phyloP scores from a whole-genome alignment of 148 eudicot species.

The Chenopodium quinoa region DNA sequence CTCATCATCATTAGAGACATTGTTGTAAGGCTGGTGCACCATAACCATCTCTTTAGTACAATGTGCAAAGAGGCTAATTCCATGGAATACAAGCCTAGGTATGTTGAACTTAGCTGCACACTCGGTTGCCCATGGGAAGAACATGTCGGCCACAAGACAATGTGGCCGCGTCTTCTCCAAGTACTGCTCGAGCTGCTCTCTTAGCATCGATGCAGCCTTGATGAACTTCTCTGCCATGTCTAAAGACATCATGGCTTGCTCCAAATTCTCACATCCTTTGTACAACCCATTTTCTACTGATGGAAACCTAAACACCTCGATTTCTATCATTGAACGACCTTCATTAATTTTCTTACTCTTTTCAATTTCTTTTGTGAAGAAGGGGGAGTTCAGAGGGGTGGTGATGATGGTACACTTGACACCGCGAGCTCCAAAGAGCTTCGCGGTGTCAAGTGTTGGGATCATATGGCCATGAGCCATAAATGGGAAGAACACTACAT shows the following conservation, averaged over 20 bases:
- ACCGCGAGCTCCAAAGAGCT: conserved; percentile 43
- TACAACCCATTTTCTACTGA: conserved; percentile 36
- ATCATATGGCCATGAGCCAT: conserved; percentile 63
- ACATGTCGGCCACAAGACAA: conserved; percentile 47
- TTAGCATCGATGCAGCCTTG: conserved; percentile 30
- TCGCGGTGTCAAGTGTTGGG: conserved; percentile 50
- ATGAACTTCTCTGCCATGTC: conserved; percentile 25
- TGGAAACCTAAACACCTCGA: conserved; percentile 35
- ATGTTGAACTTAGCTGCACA: conserved; percentile 35
- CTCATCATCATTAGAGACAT: conserved; percentile 44
- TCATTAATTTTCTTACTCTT: background rate
- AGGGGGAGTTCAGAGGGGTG: conserved; percentile 36
- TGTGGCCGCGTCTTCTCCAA: conserved; percentile 34
- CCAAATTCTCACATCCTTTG: conserved; percentile 33
- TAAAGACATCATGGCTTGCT: conserved; percentile 8
- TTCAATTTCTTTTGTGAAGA: conserved; percentile 27
- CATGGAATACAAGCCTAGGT: conserved; percentile 56
- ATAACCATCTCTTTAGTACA: conserved; percentile 28
- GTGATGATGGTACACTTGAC: conserved; percentile 50
- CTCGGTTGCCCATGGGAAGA: conserved; percentile 46
- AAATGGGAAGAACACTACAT: conserved; percentile 47
- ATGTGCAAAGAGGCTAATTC: conserved; percentile 35
- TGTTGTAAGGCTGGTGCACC: conserved; percentile 32
- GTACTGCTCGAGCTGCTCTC: conserved; percentile 39
- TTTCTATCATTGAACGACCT: background rate